Percentiles rank a stretch among this genome's conserved stretches.
Conservation (phyloP, 2,329 filamentous ascomycete genomes). For the Fusarium coicis region DNA sequence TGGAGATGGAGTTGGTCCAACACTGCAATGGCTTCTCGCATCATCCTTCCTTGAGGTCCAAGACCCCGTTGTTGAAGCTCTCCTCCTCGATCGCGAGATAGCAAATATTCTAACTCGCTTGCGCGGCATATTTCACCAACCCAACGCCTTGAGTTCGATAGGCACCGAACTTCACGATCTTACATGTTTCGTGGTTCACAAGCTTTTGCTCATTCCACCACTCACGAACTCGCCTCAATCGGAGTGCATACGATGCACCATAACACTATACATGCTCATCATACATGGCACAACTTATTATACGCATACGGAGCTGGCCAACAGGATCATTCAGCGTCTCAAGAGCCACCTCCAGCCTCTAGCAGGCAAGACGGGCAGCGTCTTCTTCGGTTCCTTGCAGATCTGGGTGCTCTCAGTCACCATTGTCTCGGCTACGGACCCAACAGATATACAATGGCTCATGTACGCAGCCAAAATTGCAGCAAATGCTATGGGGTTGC, state of each 20-base stretch:
- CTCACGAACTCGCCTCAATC: slow-evolving; percentile 29
- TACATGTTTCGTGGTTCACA: slow-evolving; percentile 64
- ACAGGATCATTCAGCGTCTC: slow-evolving; percentile 49
- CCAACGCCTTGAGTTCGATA: slow-evolving; percentile 44
- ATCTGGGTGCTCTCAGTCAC: slow-evolving; percentile 58
- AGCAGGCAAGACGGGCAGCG: not conserved
- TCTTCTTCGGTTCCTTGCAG: slow-evolving; percentile 42
- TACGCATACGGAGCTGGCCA: slow-evolving; percentile 57
- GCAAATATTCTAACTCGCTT: slow-evolving; percentile 56
- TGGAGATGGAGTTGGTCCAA: slow-evolving; percentile 61
- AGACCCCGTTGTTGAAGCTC: slow-evolving; percentile 16
- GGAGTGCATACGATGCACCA: slow-evolving; percentile 59
- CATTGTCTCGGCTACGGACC: slow-evolving; percentile 49
- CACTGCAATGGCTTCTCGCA: slow-evolving; percentile 59
- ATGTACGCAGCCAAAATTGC: slow-evolving; percentile 32
- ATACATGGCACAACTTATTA: slow-evolving; percentile 67
- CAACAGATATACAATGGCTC: slow-evolving; percentile 47
- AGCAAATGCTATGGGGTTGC: slow-evolving; percentile 6
- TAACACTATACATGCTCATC: slow-evolving; percentile 63
- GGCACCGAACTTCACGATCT: slow-evolving; percentile 63
- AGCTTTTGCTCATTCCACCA: slow-evolving; percentile 51
- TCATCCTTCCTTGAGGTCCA: slow-evolving; percentile 8
- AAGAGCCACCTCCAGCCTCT: slow-evolving; percentile 44
- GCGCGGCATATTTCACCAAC: slow-evolving; percentile 54
- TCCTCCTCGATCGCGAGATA: slow-evolving; percentile 50